Evolutionary conservation across 1,139 yeast genomes (phyloP), one percentile per base, ranked within the genome.

Genomic region (Candida tetrigidarum): DNA sequence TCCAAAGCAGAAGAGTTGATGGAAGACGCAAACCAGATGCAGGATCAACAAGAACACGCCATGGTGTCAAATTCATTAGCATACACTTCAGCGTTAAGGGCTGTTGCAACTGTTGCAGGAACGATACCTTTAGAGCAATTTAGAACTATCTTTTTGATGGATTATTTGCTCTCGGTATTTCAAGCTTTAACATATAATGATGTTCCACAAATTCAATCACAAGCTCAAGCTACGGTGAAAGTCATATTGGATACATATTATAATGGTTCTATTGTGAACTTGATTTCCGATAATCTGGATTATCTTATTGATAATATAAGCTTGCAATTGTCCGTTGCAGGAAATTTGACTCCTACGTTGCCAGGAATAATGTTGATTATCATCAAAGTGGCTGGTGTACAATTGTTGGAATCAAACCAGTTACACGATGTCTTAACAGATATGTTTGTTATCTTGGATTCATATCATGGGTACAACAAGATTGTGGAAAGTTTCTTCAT

Each of bases 301-400:
- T 92, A 92, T 59, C 63, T 93, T 20, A 68, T 91, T 10, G 97
- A 93, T 62, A 69, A 91, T 0, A 67, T 91, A 14, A 84, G 96
- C 6, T 65, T 83, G 34, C 80, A 78, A 51, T 67, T 93, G 43
- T 80, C 88, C 22, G 79, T 86, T 3, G 81, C 90, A 8, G 74
- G 80, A 18, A 63, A 68, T 12, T 70, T 92, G 47, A 82, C 92
- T 0, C 93, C 96, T 0, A 72, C 90, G 29, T 76, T 90, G 0
- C 83, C 96, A 0, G 81, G 84, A 0, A 81, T 90, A 2, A 67
- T 91, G 25, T 71, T 85, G 43, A 83, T 89, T 5, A 65, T 91
- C 32, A 71, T 88, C 16, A 80, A 76, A 52, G 71, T 91, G 26
- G 84, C 92, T 0, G 97, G 97, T 0, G 67, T 78, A 10, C 71